Evolutionary conservation across 2,329 filamentous ascomycete species (phyloP).

Genomic region (Fusarium gaditjirri): DNA sequence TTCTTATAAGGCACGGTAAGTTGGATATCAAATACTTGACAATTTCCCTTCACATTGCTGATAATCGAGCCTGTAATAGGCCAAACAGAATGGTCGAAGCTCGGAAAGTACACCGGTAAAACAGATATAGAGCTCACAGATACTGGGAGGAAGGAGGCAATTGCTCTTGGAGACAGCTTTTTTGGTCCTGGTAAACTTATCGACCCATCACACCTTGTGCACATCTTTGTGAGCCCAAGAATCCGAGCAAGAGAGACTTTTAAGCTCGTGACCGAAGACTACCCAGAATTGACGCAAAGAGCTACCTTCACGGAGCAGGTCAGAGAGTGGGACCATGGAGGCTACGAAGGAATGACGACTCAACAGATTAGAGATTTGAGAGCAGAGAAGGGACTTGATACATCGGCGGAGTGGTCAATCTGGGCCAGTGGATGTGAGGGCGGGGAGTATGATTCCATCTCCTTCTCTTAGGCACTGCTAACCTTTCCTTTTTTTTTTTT

Average conservation of each 20-base stretch:
- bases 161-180: not conserved
- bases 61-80: not conserved
- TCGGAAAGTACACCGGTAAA: not conserved
- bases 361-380: not conserved
- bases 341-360: not conserved
- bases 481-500: rapidly evolving
- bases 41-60: rapidly evolving
- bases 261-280: not conserved
- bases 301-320: not conserved
- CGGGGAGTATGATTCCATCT: not conserved
- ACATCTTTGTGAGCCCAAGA: not conserved
- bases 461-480: not conserved
- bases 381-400: not conserved
- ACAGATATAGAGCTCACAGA: not conserved
- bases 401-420: not conserved
- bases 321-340: not conserved
- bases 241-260: not conserved
- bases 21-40: rapidly evolving
- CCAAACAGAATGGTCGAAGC: not conserved
- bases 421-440: not conserved
- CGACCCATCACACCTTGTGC: not conserved
- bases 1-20: not conserved
- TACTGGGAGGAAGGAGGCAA: not conserved
- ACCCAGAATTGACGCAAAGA: not conserved
- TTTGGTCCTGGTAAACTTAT: not conserved